phyloP scores from a whole-genome alignment of 768 basidiomycete species.

The Lentinus tigrinus region DNA sequence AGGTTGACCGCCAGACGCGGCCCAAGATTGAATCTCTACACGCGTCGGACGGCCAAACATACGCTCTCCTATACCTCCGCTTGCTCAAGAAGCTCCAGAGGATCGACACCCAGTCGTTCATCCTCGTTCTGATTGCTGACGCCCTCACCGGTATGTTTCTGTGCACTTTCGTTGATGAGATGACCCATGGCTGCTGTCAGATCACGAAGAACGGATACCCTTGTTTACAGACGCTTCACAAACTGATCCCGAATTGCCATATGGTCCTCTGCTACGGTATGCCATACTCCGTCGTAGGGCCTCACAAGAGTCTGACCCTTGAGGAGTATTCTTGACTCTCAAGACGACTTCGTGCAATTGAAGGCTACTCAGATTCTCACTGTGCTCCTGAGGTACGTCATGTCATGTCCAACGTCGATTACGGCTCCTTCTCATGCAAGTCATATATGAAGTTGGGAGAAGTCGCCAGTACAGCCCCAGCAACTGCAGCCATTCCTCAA shows the following conservation, averaged over 20 bases:
- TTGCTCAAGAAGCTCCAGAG: constrained; percentile 84
- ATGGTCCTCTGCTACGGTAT: constrained; percentile 74
- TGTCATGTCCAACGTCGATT: constrained; percentile 29
- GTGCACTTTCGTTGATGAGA: not conserved
- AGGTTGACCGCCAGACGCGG: constrained; percentile 78
- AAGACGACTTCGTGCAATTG: constrained; percentile 94
- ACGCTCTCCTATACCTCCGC: constrained; percentile 86
- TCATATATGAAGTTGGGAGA: constrained; percentile 25
- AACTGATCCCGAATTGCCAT: constrained; percentile 78
- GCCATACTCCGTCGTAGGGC: not conserved
- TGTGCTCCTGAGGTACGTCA: constrained; percentile 70
- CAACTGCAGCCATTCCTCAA: constrained; percentile 35
- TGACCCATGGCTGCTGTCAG: constrained; percentile 35
- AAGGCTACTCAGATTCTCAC: constrained; percentile 88
- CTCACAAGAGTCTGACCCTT: not conserved
- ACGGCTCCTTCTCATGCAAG: not conserved
- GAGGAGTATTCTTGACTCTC: constrained; percentile 71
- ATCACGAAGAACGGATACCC: constrained; percentile 84
- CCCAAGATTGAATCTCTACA: constrained; percentile 74
- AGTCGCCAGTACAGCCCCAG: constrained; percentile 24
- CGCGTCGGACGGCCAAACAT: constrained; percentile 78
- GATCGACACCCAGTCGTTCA: constrained; percentile 84
- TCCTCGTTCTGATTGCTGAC: constrained; percentile 86
- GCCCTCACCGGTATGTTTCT: constrained; percentile 67
- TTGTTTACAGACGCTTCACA: constrained; percentile 65